These are phyloP conservation scores for Xylariales sp. DNA, from an alignment of 2,329 filamentous ascomycete genomes.

Conservation along the genomic window DNA sequence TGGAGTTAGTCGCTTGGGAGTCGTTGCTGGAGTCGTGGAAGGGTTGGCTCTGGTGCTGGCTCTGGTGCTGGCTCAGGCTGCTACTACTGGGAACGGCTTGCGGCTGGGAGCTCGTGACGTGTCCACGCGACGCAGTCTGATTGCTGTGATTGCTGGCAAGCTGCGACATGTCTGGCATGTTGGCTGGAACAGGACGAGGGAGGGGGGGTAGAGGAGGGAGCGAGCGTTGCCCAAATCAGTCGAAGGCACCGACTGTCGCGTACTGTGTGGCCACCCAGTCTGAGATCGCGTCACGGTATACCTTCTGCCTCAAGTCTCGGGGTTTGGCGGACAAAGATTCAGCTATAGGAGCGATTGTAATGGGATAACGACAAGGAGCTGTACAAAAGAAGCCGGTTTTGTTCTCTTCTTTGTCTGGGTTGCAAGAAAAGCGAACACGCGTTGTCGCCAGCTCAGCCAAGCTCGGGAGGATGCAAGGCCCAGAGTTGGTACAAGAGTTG, in stretches of 20 bases:
- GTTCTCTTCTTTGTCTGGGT: conserved; percentile 25
- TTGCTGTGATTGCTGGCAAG: conserved; percentile 17
- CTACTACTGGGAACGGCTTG: conserved; percentile 34
- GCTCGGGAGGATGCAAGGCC: conserved; percentile 28
- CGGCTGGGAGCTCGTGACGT: conserved; percentile 19
- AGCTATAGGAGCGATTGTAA: conserved; percentile 10
- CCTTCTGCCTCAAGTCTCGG: conserved; percentile 4
- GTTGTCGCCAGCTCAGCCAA: conserved; percentile 37
- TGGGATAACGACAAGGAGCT: neutral
- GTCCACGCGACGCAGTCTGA: conserved; percentile 23
- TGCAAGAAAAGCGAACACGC: conserved; percentile 35
- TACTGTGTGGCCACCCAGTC: conserved; percentile 24
- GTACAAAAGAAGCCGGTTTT: conserved; percentile 8
- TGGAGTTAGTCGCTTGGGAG: conserved; percentile 58
- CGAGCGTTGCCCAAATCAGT: conserved; percentile 18
- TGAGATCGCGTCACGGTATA: conserved; percentile 34
- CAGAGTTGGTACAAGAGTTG: conserved; percentile 5
- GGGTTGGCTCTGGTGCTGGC: conserved; percentile 43
- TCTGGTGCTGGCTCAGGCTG: conserved; percentile 45
- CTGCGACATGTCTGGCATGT: conserved; percentile 42
- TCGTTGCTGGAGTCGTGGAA: conserved; percentile 53
- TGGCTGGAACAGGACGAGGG: conserved; percentile 29
- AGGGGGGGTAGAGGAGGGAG: neutral
- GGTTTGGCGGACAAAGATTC: neutral
- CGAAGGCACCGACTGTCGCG: conserved; percentile 26